These are phyloP conservation scores for Allium sativum DNA, from an alignment of 106 monocot genomes.

Conservation along the genomic window DNA sequence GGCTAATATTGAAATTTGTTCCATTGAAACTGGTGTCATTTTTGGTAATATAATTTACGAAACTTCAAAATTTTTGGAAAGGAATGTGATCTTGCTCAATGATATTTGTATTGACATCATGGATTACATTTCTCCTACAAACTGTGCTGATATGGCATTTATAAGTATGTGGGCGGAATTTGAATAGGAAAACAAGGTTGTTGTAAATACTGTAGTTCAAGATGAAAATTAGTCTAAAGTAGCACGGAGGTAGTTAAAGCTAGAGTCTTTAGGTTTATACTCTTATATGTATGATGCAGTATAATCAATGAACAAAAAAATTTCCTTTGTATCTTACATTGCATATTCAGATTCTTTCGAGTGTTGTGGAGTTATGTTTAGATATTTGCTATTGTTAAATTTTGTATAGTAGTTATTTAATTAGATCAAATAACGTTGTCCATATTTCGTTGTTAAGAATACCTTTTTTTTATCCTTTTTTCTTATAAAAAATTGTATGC, in stretches of 20 bases:
- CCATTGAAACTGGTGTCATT: constrained; percentile 89
- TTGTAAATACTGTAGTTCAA: constrained; percentile 75
- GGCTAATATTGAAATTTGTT: constrained; percentile 89
- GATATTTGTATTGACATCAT: constrained; percentile 92
- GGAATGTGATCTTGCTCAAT: constrained; percentile 77
- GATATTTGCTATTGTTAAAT: too few relatives aligned
- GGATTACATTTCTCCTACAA: constrained; percentile 86
- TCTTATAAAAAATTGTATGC: too few relatives aligned
- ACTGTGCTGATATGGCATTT: constrained; percentile 76
- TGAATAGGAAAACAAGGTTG: constrained; percentile 99
- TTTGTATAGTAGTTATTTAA: too few relatives aligned
- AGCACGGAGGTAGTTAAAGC: constrained; percentile 41
- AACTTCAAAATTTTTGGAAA: constrained; percentile 75
- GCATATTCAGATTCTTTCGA: too few relatives aligned
- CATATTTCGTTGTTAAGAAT: too few relatives aligned
- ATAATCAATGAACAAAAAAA: too few relatives aligned
- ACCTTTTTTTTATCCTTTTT: too few relatives aligned
- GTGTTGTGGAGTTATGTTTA: too few relatives aligned
- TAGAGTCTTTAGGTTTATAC: too few relatives aligned
- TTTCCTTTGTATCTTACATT: too few relatives aligned
- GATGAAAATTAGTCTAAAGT: constrained; percentile 87
- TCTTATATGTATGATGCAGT: too few relatives aligned
- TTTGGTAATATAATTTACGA: constrained; percentile 95
- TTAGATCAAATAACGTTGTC: too few relatives aligned
- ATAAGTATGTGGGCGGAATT: constrained; percentile 96